Conservation (phyloP, 2,329 filamentous ascomycete genomes). For the Bipolaris zeicola region DNA sequence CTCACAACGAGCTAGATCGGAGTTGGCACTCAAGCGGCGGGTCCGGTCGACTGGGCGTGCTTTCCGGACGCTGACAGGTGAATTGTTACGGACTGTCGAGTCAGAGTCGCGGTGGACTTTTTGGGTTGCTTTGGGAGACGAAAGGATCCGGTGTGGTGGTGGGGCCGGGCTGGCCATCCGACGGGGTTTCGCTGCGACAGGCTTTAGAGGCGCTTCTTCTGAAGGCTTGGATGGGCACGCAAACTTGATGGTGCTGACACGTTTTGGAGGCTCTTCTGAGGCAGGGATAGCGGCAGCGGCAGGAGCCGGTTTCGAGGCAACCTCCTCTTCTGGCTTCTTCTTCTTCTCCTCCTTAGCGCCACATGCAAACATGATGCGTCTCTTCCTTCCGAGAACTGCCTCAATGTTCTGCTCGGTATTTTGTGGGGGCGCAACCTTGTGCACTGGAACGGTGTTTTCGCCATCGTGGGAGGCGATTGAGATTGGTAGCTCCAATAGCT, state of each 20-base stretch:
- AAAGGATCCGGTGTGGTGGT: conserved; percentile 26
- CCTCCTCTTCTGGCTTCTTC: conserved; percentile 41
- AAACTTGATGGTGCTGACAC: conserved; percentile 73
- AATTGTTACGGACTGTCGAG: conserved; percentile 56
- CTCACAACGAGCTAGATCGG: conserved; percentile 58
- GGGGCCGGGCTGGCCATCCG: conserved; percentile 56
- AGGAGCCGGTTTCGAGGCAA: conserved; percentile 27
- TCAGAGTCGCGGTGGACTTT: conserved; percentile 56
- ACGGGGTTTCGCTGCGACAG: conserved; percentile 40
- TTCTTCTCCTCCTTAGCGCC: conserved; percentile 56
- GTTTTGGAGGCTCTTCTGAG: conserved; percentile 52
- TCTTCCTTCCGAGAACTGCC: conserved; percentile 73
- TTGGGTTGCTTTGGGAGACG: conserved; percentile 38
- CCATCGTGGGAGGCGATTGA: conserved; percentile 48
- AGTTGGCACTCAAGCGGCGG: conserved; percentile 45
- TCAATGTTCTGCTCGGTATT: conserved; percentile 64
- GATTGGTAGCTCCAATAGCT: conserved; percentile 46
- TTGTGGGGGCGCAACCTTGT: conserved; percentile 30
- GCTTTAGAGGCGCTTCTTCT: conserved; percentile 48
- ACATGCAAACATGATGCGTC: conserved; percentile 93
- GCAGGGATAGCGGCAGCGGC: conserved; percentile 18
- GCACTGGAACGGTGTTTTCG: conserved; percentile 35
- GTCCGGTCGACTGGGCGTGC: conserved; percentile 37
- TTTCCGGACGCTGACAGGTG: conserved; percentile 53
- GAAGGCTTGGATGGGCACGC: conserved; percentile 65